Conservation (phyloP, 345 rosid species). For the Euphorbia pulcherrima region DNA sequence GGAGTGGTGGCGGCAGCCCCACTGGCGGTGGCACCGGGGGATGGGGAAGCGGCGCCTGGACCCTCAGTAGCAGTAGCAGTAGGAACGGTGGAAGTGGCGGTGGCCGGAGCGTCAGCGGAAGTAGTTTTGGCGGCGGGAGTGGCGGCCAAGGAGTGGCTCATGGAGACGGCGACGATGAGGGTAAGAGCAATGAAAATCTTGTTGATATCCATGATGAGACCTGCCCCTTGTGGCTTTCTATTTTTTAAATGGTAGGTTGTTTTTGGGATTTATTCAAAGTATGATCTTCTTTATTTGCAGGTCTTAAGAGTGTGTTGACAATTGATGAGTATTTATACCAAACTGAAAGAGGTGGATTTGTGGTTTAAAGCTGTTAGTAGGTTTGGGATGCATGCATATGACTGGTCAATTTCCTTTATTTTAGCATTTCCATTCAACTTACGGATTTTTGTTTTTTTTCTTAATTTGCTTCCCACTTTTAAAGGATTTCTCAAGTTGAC, state of each 20-base stretch:
- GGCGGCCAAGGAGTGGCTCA: conserved; percentile 50
- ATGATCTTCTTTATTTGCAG: conserved; percentile 20
- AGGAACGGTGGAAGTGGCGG: conserved; percentile 26
- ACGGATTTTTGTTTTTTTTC: not conserved
- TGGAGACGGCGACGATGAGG: conserved; percentile 47
- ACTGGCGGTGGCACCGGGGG: conserved; percentile 27
- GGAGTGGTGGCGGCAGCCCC: conserved; percentile 46
- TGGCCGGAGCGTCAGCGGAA: not conserved
- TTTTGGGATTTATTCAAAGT: not conserved
- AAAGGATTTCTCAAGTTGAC: not conserved
- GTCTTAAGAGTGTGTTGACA: conserved; percentile 18
- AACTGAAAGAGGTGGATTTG: conserved; percentile 6
- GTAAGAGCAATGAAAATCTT: conserved; percentile 57
- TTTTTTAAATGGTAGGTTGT: too few species aligned
- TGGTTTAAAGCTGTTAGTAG: conserved; percentile 5
- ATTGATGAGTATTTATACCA: conserved; percentile 21
- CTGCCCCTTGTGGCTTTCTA: conserved; percentile 15
- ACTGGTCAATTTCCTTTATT: not conserved
- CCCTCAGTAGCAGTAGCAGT: conserved; percentile 15
- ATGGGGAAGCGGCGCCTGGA: conserved; percentile 38
- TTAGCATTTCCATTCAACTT: not conserved
- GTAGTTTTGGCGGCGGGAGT: conserved; percentile 17
- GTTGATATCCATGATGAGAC: conserved; percentile 59
- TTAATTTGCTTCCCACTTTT: not conserved
- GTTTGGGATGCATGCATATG: too few species aligned